These are phyloP conservation scores for Colletotrichum orbiculare DNA, from an alignment of 2,329 filamentous ascomycete genomes.

Conservation along the genomic window DNA sequence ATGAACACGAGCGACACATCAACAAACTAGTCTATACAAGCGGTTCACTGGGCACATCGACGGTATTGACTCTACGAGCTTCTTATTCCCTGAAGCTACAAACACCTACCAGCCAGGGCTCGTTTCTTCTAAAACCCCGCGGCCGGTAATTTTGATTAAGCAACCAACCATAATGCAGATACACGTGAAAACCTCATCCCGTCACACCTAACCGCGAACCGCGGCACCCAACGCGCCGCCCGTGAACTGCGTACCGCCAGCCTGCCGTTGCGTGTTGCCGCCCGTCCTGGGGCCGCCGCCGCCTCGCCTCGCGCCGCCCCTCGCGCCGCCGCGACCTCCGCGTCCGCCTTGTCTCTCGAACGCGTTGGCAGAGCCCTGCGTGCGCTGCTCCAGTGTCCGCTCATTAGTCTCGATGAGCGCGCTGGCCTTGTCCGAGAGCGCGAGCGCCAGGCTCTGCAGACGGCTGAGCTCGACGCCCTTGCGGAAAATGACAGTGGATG, in stretches of 20 bases:
- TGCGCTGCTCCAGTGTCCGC: slow-evolving; percentile 95
- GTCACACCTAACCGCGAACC: slow-evolving; percentile 63
- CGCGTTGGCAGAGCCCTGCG: slow-evolving; percentile 93
- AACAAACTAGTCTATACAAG: neutral
- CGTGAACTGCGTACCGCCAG: slow-evolving; percentile 82
- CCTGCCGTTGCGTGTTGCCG: slow-evolving; percentile 72
- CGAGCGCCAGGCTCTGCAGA: slow-evolving; percentile 93
- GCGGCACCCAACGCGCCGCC: slow-evolving; percentile 81
- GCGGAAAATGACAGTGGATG: slow-evolving; percentile 96
- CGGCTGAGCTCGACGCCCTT: slow-evolving; percentile 98
- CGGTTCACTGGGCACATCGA: no score
- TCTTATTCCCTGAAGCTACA: slow-evolving; percentile 40
- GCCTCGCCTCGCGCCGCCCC: slow-evolving; percentile 70
- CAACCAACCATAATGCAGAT: slow-evolving; percentile 39
- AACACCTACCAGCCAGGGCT: slow-evolving; percentile 36
- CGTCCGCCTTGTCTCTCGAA: slow-evolving; percentile 93
- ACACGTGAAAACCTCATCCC: slow-evolving; percentile 36
- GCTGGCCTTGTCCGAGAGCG: slow-evolving; percentile 95
- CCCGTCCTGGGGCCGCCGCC: slow-evolving; percentile 69
- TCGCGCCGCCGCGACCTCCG: slow-evolving; percentile 73
- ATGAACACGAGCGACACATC: neutral
- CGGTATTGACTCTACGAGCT: slow-evolving; percentile 34
- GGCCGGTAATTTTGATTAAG: slow-evolving; percentile 38
- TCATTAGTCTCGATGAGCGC: slow-evolving; percentile 97
- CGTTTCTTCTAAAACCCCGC: slow-evolving; percentile 32